Evolutionary conservation across 2,329 filamentous ascomycete species (phyloP), one percentile per base, ranked within the genome.

Genomic region (Onygenales sp.): DNA sequence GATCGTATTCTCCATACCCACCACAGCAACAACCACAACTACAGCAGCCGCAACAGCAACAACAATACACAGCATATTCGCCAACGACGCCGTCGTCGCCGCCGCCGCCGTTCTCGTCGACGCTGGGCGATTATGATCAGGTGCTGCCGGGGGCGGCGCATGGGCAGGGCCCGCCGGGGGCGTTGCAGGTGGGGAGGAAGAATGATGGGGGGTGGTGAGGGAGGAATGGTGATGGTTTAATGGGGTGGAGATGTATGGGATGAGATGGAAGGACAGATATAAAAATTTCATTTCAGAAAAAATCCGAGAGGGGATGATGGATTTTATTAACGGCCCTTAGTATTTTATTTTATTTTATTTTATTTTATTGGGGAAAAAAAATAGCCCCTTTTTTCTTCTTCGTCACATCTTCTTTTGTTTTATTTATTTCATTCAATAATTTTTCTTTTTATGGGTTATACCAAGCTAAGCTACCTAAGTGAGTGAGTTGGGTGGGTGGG

Each of bases 21-120:
- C 48, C 48, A 2, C 38, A 17, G 2, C 48, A 50, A 27, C 21
- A 27, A 27, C 21, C 21, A 32, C 46, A 49, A 13, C 17, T 39
- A 38, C 46, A 49, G 2, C 33, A 49, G 7, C 44, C 32, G n/a
- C 46, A 8, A 11, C 31, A 42, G 38, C n/a, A 17, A 2, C 36
- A 50, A 14, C 51, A 46, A 38, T 59, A 59, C 47, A 51, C 38
- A 14, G 17, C 54, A 7, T 58, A 58, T 27, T 54, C 56, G 1
- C 52, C 56, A 5, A n/a, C 53, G 3, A 42, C 50, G 5, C 42
- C 57, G 1, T 51, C 55, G 7, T 54, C 56, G 4, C 55, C 58
- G 0, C 58, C 56, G 2, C 56, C 56, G 10, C 58, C 56, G n/a
- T 58, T 53, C 47, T 54, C 52, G 7, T 53, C 54, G 2, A 49